Evolutionary conservation across 345 rosid species (phyloP), one percentile per base, ranked within the genome.

Genomic region (Eucalyptus erythrocorys): DNA sequence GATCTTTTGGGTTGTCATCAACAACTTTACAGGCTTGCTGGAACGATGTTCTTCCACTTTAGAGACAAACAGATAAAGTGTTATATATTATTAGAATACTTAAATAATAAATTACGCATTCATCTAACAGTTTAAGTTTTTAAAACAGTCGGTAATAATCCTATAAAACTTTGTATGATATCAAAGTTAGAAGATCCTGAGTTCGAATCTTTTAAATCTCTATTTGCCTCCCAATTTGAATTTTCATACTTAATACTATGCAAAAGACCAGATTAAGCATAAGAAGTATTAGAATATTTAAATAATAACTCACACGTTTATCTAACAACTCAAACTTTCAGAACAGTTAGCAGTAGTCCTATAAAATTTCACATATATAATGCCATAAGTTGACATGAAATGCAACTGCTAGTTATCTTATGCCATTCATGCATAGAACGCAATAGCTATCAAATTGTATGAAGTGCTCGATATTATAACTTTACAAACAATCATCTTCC

Each of bases 111-210:
- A 21, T 3, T 51, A 51, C 0, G 10, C 0, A 0, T 51, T 21
- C 0, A 19, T 51, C 5, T 21, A 51, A 51, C 24, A 19, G 0
- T 7, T 51, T 21, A 51, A 51, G 0, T 0, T 51, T 51, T 51
- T 51, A 7, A 50, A 51, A 51, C 2, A 51, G 0, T 19, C 0
- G 0, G 2, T 0, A 51, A 0, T 0, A 1, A 51, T 51, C 21
- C 0, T 51, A 51, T 1, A 51, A 21, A 51, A 51, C 21, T 21
- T 51, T 21, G 8, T 10, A 51, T 21, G 10, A 1, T 21, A 51
- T 51, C 0, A 51, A 0, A 8, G 5, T 51, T 21, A 21, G 0
- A 5, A 51, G 26, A 51, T 51, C 26, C 0, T 3, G 0, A 51
- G 0, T 51, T 51, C 2, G 1, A 51, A 19, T 51, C 0, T 51